Percentiles rank a stretch among this genome's conserved stretches.
These are phyloP conservation scores for Reticulascus tulasneorum DNA, from an alignment of 2,329 filamentous ascomycete genomes.

Conservation along the genomic window DNA sequence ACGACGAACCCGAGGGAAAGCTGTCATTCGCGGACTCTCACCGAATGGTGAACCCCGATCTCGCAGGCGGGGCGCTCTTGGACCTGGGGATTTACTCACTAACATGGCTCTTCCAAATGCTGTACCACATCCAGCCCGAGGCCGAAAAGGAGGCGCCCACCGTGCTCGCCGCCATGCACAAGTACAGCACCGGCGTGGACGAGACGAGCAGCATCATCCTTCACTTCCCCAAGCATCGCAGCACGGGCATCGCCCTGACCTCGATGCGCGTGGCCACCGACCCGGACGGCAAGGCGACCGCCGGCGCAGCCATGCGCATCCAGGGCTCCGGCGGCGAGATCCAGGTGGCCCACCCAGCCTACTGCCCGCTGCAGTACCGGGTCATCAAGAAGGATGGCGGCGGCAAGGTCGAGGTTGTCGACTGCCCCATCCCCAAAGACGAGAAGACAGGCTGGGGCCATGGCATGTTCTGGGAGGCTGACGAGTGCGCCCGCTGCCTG, in stretches of 20 bases:
- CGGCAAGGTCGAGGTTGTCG: constrained; percentile 45
- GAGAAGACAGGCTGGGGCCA: constrained; percentile 55
- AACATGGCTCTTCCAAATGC: constrained; percentile 86
- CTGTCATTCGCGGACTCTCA: constrained; percentile 57
- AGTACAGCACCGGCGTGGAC: constrained; percentile 72
- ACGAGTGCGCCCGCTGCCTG: constrained; percentile 71
- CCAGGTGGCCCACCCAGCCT: constrained; percentile 71
- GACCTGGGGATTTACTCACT: constrained; percentile 86
- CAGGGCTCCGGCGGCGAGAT: constrained; percentile 80
- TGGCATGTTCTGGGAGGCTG: constrained; percentile 88
- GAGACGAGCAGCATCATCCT: constrained; percentile 75
- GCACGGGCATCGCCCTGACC: constrained; percentile 70
- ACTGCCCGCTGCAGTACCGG: constrained; percentile 61
- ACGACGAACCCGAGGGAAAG: constrained; percentile 54
- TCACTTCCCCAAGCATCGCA: constrained; percentile 65
- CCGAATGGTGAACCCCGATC: constrained; percentile 76
- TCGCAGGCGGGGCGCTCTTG: constrained; percentile 78
- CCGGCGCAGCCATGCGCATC: constrained; percentile 68
- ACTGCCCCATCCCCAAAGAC: constrained; percentile 51
- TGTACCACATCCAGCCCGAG: constrained; percentile 75
- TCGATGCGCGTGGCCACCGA: constrained; percentile 59
- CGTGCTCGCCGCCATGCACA: constrained; percentile 65
- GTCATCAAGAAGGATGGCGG: constrained; percentile 52
- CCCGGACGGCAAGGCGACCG: constrained; percentile 52
- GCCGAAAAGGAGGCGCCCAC: constrained; percentile 64